These are phyloP conservation scores for Zygosaccharomyces sapae DNA, from an alignment of 1,139 yeast genomes.

Conservation along the genomic window DNA sequence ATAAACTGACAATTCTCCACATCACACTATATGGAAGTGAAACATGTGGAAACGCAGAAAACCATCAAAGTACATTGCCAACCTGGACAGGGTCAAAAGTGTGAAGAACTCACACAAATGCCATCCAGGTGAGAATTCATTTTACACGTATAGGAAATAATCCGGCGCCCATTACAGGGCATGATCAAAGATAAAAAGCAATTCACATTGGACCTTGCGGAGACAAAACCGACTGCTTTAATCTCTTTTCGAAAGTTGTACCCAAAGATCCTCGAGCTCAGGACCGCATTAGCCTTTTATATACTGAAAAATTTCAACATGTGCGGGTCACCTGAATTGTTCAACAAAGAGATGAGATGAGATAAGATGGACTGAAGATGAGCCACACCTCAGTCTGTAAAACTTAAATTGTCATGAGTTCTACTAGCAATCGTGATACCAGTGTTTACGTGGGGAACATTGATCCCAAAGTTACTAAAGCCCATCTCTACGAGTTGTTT, in stretches of 20 bases:
- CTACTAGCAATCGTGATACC: constrained; percentile 45
- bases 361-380: neutral
- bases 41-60: constrained; percentile 20
- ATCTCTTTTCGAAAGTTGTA: neutral
- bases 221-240: neutral
- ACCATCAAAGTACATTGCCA: constrained; percentile 23
- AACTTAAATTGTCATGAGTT: constrained; percentile 6
- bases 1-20: constrained; percentile 1
- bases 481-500: constrained; percentile 71
- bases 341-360: neutral
- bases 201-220: neutral
- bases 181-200: neutral
- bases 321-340: constrained; percentile 4
- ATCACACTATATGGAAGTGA: constrained; percentile 32
- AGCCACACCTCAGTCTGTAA: neutral
- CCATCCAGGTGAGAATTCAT: constrained; percentile 9
- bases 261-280: no score
- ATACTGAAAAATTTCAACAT: constrained; percentile 3
- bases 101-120: constrained; percentile 24
- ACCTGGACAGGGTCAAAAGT: constrained; percentile 13
- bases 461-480: constrained; percentile 67
- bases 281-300: no score
- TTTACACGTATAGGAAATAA: neutral
- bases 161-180: neutral
- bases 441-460: constrained; percentile 82